These are phyloP conservation scores for Pseudogymnoascus verrucosus DNA, from an alignment of 2,329 filamentous ascomycete genomes.

Conservation along the genomic window DNA sequence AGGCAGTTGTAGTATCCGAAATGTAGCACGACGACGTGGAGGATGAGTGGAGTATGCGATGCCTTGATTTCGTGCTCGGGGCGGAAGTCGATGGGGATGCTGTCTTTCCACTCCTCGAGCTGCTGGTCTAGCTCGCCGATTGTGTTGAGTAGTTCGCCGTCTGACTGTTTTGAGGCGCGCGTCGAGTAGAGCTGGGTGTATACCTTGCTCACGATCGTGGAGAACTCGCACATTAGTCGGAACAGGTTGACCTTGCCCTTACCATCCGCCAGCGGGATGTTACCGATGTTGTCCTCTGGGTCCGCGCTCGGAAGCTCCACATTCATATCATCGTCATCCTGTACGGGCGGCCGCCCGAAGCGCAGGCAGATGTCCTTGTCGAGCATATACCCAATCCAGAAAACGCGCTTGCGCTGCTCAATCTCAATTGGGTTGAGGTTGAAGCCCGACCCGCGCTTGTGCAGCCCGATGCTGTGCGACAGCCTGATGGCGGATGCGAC, in stretches of 20 bases:
- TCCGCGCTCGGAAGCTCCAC: conserved; percentile 89
- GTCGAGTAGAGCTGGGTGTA: conserved; percentile 92
- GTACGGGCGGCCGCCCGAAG: conserved; percentile 62
- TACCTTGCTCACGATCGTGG: conserved; percentile 85
- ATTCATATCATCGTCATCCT: conserved; percentile 83
- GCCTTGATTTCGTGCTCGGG: conserved; percentile 95
- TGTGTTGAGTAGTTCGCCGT: conserved; percentile 87
- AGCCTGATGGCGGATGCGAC: conserved; percentile 85
- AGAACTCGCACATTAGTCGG: conserved; percentile 83
- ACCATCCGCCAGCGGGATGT: conserved; percentile 81
- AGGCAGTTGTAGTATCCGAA: conserved; percentile 97
- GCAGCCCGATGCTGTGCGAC: conserved; percentile 88
- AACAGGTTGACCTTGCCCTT: conserved; percentile 94
- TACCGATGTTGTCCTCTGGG: conserved; percentile 85
- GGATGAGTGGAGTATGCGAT: conserved; percentile 82
- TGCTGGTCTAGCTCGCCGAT: conserved; percentile 90
- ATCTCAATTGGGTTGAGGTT: conserved; percentile 90
- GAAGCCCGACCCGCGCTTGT: conserved; percentile 88
- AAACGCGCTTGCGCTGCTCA: conserved; percentile 75
- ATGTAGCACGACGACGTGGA: conserved; percentile 90
- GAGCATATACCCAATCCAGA: conserved; percentile 69
- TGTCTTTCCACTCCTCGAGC: conserved; percentile 93
- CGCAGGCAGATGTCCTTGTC: conserved; percentile 68
- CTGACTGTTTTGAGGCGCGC: conserved; percentile 82
- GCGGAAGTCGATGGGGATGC: conserved; percentile 90